Evolutionary conservation across 371 early-diverging fungal genomes (phyloP), one percentile per base, ranked within the genome.

Genomic region (Mucor sp.): DNA sequence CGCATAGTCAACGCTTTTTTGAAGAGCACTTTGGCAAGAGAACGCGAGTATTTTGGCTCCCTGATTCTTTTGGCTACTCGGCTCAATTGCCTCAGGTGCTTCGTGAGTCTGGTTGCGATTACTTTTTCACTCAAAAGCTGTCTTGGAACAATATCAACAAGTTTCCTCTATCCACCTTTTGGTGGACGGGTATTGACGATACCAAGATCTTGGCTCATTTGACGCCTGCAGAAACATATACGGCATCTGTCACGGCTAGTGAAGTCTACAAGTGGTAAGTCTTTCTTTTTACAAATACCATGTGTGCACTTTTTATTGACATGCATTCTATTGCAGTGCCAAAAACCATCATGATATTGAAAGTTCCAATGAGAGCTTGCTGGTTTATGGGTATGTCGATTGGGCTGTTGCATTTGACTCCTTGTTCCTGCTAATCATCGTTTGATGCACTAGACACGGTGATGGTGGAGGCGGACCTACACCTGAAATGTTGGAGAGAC

Each of bases 61-160:
- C 99, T 4, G 98, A 96, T 75, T 93, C 94, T 1, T 94, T 95
- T 81, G 95, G 87, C 3, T 89, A 88, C 68, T 86, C 87, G 66
- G 82, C 83, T 41, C 76, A 75, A 58, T 83, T 99, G 30, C 99
- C 99, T 12, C 99, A 99, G 83, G 93, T 99, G 25, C 84, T 96
- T 41, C 80, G 85, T 37, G 83, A 83, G 57, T 80, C 95, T 1
- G 97, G 92, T 11, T 85, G 94, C 57, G 82, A 95, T 74, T 99
- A 95, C 74, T 99, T 99, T 66, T 97, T 97, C 75, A 99, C 99
- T 4, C 99, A 99, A 71, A 99, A 99, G 77, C 80, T 99, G 15
- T 95, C 95, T 4, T 97, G 97, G 99, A 99, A 99, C 79, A 96
- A 95, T 69, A 96, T 99, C 78, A 99, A 99, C 87, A 94, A 91